Conservation (phyloP, 2,329 filamentous ascomycete species). For the Ophiocordyceps sinensis region DNA sequence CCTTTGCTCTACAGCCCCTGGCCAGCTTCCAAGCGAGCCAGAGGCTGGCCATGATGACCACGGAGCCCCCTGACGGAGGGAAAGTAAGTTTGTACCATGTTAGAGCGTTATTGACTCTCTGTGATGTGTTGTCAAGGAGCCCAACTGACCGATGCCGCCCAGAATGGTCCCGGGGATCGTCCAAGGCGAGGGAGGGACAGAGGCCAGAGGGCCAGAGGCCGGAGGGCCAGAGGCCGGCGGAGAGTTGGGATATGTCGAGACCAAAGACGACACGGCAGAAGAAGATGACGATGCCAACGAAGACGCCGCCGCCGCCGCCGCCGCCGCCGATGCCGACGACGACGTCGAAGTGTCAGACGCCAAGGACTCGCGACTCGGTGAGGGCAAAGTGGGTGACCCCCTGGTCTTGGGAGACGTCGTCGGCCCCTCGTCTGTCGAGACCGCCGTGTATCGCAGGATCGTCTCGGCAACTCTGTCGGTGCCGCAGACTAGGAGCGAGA, state of each 20-base stretch:
- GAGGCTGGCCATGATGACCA: background rate
- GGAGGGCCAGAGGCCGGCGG: no score
- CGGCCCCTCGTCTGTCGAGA: background rate
- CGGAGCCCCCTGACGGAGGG: constrained; percentile 1
- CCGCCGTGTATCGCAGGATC: constrained; percentile 4
- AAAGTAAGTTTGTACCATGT: no score
- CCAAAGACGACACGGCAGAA: background rate
- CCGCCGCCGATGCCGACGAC: no score
- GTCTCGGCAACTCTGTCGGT: constrained; percentile 7
- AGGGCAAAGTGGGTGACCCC: background rate
- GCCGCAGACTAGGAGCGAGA: constrained; percentile 9
- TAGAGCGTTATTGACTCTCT: background rate
- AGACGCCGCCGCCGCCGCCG: no score
- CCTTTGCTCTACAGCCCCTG: no score
- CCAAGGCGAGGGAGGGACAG: background rate
- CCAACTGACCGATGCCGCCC: constrained; percentile 5
- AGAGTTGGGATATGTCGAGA: background rate
- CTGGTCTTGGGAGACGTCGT: background rate
- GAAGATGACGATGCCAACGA: no score
- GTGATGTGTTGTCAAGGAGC: no score
- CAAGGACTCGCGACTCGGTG: background rate
- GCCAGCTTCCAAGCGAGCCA: no score
- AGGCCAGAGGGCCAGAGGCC: background rate
- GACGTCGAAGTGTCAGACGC: background rate
- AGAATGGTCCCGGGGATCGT: constrained; percentile 4